Evolutionary conservation across 148 eudicot species (phyloP), one percentile per base, ranked within the genome.

Genomic region (Fallopia convolvulus): DNA sequence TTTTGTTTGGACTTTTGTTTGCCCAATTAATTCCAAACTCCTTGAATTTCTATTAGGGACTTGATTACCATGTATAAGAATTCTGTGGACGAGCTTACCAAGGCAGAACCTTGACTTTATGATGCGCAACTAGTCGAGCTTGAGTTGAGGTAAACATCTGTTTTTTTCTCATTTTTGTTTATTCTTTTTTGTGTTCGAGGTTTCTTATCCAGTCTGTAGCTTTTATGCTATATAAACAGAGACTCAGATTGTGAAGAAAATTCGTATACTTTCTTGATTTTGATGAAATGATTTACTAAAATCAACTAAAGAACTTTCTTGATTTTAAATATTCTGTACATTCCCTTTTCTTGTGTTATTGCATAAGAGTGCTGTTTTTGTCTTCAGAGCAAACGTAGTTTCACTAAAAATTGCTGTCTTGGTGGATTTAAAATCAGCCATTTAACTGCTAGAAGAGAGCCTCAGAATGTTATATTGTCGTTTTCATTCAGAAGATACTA

Each of bases 1-100:
- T 11, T 48, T 32, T 12, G 52, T 18, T 60, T 36, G 48, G 3
- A 58, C 14, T 8, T 52, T 66, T 36, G 72, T 26, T 26, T 26
- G 0, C 30, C 30, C 30, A 26, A 72, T 55, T 49, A 61, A 20
- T 32, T 40, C 58, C 47, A 78, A 20, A 17, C 36, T 20, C 42
- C 40, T 77, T 63, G 75, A 0, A 76, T 83, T 23, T 30, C 23
- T 7, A 58, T 6, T 87, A 91, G 97, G 89, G 90, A 91, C 77
- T 79, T 88, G 71, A 84, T 89, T 75, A 83, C 88, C 50, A 81
- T 75, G 72, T 91, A 89, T 74, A 87, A 80, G 81, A 87, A 68
- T 74, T 85, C 93, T 56, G 79, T 90, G n/a, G 90, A 89, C 78
- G 92, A 83, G 77, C 88, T 91, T 47, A 76, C 84, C 63, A 85